Conservation (phyloP, 768 basidiomycete genomes). For the Lentinula detonsa region DNA sequence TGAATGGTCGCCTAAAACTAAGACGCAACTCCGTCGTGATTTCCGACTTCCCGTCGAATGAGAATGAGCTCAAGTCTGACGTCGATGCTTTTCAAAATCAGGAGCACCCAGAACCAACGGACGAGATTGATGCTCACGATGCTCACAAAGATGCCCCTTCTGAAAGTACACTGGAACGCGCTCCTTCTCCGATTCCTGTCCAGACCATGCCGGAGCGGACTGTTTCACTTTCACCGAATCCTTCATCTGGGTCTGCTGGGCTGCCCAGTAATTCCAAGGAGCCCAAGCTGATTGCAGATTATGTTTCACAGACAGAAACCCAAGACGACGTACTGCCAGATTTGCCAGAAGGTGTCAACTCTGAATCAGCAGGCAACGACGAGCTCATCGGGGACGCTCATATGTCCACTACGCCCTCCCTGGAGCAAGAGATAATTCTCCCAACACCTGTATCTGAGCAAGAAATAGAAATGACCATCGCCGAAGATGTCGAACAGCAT, state of each 20-base stretch:
- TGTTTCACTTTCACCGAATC: neutral
- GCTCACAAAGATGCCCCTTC: neutral
- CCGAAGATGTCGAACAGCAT: slow-evolving; percentile 11
- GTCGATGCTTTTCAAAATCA: neutral
- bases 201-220: neutral
- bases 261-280: neutral
- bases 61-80: neutral
- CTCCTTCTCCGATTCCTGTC: neutral
- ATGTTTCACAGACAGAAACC: neutral
- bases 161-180: neutral
- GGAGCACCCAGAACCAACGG: neutral
- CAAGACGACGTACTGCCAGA: neutral
- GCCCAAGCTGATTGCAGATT: neutral
- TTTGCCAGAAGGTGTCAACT: neutral
- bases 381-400: neutral
- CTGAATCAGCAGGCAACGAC: neutral
- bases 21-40: neutral
- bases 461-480: neutral
- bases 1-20: neutral
- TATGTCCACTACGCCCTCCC: neutral
- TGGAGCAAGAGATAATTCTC: neutral
- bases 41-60: neutral
- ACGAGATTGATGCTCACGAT: neutral
- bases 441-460: neutral
- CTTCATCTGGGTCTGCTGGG: neutral